These are phyloP conservation scores for Musa beccarii DNA, from an alignment of 176 grass and related monocot species.

Conservation along the genomic window DNA sequence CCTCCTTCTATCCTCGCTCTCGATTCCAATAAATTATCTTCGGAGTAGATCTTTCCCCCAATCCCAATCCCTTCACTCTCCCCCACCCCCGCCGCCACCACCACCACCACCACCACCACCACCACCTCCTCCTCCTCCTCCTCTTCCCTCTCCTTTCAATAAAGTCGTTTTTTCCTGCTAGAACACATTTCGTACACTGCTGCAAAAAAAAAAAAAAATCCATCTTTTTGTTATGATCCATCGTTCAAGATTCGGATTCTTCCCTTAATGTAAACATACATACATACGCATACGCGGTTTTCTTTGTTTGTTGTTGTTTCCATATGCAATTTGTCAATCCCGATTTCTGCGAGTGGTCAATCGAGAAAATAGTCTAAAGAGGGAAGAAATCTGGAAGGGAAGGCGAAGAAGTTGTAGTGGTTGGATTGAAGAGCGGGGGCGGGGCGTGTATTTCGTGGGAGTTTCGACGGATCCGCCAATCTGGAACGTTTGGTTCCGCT, in stretches of 20 bases:
- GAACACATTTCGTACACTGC: neutral
- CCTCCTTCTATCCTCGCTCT: neutral
- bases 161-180: neutral
- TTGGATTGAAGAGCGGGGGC: neutral
- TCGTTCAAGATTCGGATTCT: neutral
- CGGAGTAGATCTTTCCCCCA: neutral
- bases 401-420: neutral
- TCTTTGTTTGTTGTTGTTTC: neutral
- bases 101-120: no score
- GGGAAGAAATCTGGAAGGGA: neutral
- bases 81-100: neutral
- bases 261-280: neutral
- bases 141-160: neutral
- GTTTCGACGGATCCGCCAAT: conserved; percentile 2
- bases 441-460: neutral
- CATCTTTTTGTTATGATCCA: neutral
- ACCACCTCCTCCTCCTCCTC: neutral
- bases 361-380: neutral
- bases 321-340: neutral
- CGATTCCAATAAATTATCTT: neutral
- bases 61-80: neutral
- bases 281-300: neutral
- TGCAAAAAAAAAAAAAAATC: neutral
- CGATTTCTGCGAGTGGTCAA: neutral
- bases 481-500: neutral